These are phyloP conservation scores for Cladophialophora chaetospira DNA, from an alignment of 2,329 filamentous ascomycete species.

Conservation along the genomic window DNA sequence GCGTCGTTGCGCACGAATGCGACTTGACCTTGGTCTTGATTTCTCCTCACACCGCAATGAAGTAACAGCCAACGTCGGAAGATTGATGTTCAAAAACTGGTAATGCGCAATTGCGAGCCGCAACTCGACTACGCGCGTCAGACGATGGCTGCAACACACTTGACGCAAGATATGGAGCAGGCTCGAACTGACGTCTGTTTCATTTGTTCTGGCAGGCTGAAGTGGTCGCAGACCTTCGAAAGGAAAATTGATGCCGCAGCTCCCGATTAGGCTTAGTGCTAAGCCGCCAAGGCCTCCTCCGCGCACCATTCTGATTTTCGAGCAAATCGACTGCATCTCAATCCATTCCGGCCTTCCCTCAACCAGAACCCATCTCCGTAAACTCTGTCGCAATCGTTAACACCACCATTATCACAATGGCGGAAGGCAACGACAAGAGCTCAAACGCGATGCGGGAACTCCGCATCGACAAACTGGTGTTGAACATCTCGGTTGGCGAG, in stretches of 20 bases:
- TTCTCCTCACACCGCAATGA: not conserved
- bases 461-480: constrained; percentile 98
- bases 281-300: constrained; percentile 11
- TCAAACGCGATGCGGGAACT: constrained; percentile 99
- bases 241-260: constrained; percentile 11
- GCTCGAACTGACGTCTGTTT: constrained; percentile 24
- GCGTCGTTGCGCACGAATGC: constrained; percentile 48
- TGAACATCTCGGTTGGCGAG: constrained; percentile 99
- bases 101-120: constrained; percentile 27
- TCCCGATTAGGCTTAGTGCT: constrained; percentile 9
- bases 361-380: not conserved
- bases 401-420: constrained; percentile 41
- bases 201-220: not conserved
- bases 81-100: constrained; percentile 25
- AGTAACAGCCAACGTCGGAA: not conserved
- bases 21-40: constrained; percentile 35
- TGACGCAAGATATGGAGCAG: constrained; percentile 17
- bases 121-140: constrained; percentile 27
- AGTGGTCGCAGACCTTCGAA: not conserved
- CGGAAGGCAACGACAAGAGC: constrained; percentile 75
- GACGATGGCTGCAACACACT: constrained; percentile 30
- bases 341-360: constrained; percentile 1
- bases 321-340: not conserved
- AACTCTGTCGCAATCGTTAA: constrained; percentile 37
- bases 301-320: constrained; percentile 10